These are phyloP conservation scores for Syzygium aqueum DNA, from an alignment of 345 rosid genomes.

Conservation along the genomic window DNA sequence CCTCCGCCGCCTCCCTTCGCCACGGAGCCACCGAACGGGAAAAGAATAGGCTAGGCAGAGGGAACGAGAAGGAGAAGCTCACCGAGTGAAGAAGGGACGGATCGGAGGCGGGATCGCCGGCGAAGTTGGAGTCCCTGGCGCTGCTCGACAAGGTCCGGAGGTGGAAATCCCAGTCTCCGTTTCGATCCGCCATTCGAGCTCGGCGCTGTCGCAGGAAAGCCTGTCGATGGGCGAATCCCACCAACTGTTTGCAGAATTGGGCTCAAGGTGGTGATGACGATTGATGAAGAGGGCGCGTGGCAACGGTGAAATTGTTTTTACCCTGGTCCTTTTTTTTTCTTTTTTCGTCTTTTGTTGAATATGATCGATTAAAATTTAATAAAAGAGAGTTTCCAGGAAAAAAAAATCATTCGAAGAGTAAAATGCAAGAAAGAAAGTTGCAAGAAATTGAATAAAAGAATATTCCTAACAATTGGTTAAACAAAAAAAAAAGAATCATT, in stretches of 20 bases:
- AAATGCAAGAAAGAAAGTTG: background rate
- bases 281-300: background rate
- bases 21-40: background rate
- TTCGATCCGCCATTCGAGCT: constrained; percentile 34
- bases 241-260: background rate
- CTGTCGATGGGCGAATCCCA: background rate
- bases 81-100: constrained; percentile 73
- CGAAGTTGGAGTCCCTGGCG: constrained; percentile 59
- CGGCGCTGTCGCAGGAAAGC: background rate
- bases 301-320: background rate
- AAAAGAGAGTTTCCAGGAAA: background rate
- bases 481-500: background rate
- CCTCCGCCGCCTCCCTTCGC: background rate
- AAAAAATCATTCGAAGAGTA: rapidly evolving
- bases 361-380: background rate
- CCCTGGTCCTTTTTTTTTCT: background rate
- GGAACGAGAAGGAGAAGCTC: constrained; percentile 1
- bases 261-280: background rate
- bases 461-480: background rate
- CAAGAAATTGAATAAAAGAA: background rate
- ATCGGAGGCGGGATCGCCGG: constrained; percentile 78
- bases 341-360: background rate
- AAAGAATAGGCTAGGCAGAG: background rate
- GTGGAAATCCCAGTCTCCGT: constrained; percentile 65
- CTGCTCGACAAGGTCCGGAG: constrained; percentile 60